These are phyloP conservation scores for Vanrija sp. DNA, from an alignment of 1,284 basidiomycete species.

Conservation along the genomic window DNA sequence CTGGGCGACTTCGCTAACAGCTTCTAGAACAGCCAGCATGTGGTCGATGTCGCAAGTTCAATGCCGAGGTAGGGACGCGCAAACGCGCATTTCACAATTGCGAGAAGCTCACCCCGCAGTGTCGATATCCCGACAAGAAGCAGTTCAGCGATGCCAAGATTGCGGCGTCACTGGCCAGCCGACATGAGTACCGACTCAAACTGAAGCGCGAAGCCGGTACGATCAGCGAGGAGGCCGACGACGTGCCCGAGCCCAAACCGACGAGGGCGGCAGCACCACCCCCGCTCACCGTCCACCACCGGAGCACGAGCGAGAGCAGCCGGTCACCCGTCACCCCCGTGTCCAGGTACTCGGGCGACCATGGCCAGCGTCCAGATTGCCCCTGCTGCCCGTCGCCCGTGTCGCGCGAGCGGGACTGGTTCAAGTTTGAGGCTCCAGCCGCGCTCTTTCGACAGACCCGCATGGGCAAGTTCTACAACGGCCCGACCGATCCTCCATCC, in stretches of 20 bases:
- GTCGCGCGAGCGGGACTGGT: neutral
- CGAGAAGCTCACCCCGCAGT: constrained; percentile 11
- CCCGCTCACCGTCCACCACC: neutral
- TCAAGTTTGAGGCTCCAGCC: constrained; percentile 19
- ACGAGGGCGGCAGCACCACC: neutral
- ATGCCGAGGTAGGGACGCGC: constrained; percentile 21
- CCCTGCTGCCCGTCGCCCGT: too few species aligned
- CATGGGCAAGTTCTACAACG: constrained; percentile 31
- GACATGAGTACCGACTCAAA: constrained; percentile 14
- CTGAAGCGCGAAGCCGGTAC: neutral
- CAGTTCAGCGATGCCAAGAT: constrained; percentile 20
- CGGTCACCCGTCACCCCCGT: neutral
- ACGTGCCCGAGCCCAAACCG: neutral
- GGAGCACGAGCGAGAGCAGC: constrained; percentile 1
- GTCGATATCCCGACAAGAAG: constrained; percentile 29
- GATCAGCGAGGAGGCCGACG: neutral
- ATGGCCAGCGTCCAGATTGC: neutral
- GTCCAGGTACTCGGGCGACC: neutral
- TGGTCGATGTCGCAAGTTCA: constrained; percentile 26
- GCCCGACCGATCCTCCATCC: constrained; percentile 24
- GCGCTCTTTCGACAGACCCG: constrained; percentile 29
- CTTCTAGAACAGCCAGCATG: constrained; percentile 24
- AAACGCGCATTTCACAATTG: too few species aligned
- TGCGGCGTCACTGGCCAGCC: constrained; percentile 12
- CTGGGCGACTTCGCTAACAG: neutral